Evolutionary conservation across 176 grass and related monocot genomes (phyloP).

Genomic region (Oryza meyeriana): DNA sequence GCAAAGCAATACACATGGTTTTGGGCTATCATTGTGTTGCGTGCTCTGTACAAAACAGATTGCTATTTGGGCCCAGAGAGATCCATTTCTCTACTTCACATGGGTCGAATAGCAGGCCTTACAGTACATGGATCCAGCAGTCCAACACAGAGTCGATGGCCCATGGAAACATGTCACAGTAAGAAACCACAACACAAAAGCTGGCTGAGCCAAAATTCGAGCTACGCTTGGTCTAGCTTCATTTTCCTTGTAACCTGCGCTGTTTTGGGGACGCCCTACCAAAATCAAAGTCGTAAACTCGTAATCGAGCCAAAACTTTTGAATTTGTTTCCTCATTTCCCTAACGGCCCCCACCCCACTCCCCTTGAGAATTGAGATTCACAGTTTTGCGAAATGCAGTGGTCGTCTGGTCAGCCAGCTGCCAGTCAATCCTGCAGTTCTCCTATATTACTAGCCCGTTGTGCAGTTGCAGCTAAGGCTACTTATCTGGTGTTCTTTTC

Average conservation of each 20-base stretch:
- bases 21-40: too few relatives aligned
- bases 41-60: too few relatives aligned
- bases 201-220: background rate
- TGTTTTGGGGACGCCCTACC: background rate
- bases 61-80: background rate
- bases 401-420: background rate
- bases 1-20: too few relatives aligned
- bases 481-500: too few relatives aligned
- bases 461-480: too few relatives aligned
- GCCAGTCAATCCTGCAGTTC: conserved; percentile 2
- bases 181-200: background rate
- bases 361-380: background rate
- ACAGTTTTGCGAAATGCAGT: background rate
- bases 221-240: background rate
- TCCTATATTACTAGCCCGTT: too few relatives aligned
- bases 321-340: background rate
- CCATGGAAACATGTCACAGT: background rate
- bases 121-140: too few relatives aligned
- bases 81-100: background rate
- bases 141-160: background rate
- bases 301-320: background rate
- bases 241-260: background rate
- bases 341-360: background rate
- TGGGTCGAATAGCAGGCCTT: background rate
- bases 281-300: background rate